Conservation (phyloP, 1,284 basidiomycete genomes). For the Ustilago sp. region DNA sequence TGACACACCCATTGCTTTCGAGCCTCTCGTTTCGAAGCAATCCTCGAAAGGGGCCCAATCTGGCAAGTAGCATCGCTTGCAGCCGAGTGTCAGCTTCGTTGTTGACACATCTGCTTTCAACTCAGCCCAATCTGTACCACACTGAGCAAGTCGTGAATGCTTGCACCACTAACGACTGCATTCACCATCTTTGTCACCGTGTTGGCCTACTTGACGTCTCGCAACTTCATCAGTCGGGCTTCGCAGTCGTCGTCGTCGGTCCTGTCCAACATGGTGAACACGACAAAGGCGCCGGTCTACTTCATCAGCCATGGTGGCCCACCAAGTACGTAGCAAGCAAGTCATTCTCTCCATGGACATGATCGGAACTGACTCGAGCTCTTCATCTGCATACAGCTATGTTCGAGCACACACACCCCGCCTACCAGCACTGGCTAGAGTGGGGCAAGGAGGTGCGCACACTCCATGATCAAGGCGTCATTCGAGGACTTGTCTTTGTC, state of each 20-base stretch:
- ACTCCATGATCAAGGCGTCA: slow-evolving; percentile 48
- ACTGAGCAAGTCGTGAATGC: slow-evolving; percentile 14
- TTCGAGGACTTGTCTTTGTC: slow-evolving; percentile 71
- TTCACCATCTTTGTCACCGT: slow-evolving; percentile 16
- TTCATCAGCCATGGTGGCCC: slow-evolving; percentile 69
- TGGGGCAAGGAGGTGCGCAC: slow-evolving; percentile 67
- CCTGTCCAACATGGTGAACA: slow-evolving; percentile 15
- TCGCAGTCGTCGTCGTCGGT: neutral
- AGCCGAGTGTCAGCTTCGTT: neutral
- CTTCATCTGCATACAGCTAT: slow-evolving; percentile 50
- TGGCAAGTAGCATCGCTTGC: neutral
- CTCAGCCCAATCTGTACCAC: neutral
- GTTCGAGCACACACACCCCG: slow-evolving; percentile 68
- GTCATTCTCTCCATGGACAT: no score
- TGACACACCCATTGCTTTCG: neutral
- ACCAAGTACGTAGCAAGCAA: slow-evolving; percentile 54
- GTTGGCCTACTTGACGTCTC: slow-evolving; percentile 17
- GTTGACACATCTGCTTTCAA: slow-evolving; percentile 5
- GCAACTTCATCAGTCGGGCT: neutral
- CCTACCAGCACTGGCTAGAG: slow-evolving; percentile 71
- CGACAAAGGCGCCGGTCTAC: slow-evolving; percentile 40
- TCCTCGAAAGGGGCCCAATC: no score
- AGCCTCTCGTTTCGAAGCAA: neutral
- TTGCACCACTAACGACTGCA: slow-evolving; percentile 1
- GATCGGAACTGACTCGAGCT: neutral